A percentile compares a stretch with the other conserved stretches of the same genome.
These are phyloP conservation scores for Fusarium sp. DNA, from an alignment of 2,329 filamentous ascomycete genomes.

Conservation along the genomic window DNA sequence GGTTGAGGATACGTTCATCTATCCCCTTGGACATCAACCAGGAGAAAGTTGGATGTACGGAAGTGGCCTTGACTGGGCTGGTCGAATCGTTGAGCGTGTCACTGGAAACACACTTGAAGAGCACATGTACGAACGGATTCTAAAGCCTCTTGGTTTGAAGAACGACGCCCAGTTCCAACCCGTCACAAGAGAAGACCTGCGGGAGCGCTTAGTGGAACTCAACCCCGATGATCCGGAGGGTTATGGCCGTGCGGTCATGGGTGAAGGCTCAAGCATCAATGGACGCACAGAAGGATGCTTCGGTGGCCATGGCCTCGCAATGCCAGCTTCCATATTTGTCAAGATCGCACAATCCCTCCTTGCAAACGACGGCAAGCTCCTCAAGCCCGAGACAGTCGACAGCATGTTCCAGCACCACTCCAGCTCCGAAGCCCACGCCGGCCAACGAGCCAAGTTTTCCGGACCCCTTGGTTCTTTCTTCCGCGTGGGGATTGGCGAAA, in stretches of 20 bases:
- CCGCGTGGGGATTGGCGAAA: conserved; percentile 50
- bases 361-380: conserved; percentile 61
- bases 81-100: conserved; percentile 62
- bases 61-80: conserved; percentile 64
- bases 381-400: conserved; percentile 57
- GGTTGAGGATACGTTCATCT: conserved; percentile 58
- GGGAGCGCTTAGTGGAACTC: conserved; percentile 53
- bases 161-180: conserved; percentile 56
- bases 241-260: conserved; percentile 53
- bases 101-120: conserved; percentile 59
- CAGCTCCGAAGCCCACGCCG: conserved; percentile 43
- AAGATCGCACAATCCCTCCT: conserved; percentile 61
- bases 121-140: conserved; percentile 59
- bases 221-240: conserved; percentile 55
- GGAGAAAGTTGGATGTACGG: conserved; percentile 65
- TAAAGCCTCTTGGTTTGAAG: conserved; percentile 58
- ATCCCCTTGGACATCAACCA: conserved; percentile 64
- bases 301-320: conserved; percentile 60
- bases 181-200: conserved; percentile 52
- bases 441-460: conserved; percentile 47
- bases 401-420: conserved; percentile 64
- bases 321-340: conserved; percentile 56
- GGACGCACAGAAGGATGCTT: conserved; percentile 53
- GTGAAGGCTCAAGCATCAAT: conserved; percentile 52
- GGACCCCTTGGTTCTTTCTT: conserved; percentile 54